Evolutionary conservation across 352 stramenopile species (phyloP), one percentile per base, ranked within the genome.

Genomic region (Phytophthora ohioensis): DNA sequence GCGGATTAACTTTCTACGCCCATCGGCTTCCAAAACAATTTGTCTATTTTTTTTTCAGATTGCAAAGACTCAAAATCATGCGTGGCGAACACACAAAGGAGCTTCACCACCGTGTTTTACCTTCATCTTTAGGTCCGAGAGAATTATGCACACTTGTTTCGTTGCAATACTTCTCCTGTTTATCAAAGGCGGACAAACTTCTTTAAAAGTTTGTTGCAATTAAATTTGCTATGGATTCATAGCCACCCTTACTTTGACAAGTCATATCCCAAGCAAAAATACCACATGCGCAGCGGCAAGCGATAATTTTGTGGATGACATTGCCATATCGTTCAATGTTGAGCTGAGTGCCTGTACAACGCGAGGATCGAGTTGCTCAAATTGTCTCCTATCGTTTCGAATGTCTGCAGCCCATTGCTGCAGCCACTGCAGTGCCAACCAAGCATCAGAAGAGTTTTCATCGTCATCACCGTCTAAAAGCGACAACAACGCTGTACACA

Each of bases 361-460:
- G 2, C 81, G 80, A 27, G 76, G 69, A 51, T 90, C 84, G 5
- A 90, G 59, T 46, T 69, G 30, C 1, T 72, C 35, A 47, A 72
- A 57, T 46, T 75, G 67, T 13, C 41, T 49, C 54, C 47, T 51
- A 39, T 65, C 67, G 36, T 11, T 38, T 27, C 10, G 38, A 8
- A 63, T 35, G 3, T 57, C 62, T 42, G 21, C 30, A 38, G 57
- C 67, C 71, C 71, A 78, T 7, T 64, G 45, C 11, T 77, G 67
- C n/a, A 92, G 32, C 84, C 84, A 92, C 31, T 75, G 42, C 15
- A 90, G 64, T 13, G 63, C 82, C 38, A 92, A 61, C 82, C 80
- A 90, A 30, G 60, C 21, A 43, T 78, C 73, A 9, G 69, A 48
- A 8, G 49, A 64, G 21, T 54, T 15, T 27, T 55, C 48, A 17